A percentile compares a stretch with the other conserved stretches of the same genome.
phyloP scores from a whole-genome alignment of 371 early-diverging fungal genomes.

The Syncephalastrum contaminatum region DNA sequence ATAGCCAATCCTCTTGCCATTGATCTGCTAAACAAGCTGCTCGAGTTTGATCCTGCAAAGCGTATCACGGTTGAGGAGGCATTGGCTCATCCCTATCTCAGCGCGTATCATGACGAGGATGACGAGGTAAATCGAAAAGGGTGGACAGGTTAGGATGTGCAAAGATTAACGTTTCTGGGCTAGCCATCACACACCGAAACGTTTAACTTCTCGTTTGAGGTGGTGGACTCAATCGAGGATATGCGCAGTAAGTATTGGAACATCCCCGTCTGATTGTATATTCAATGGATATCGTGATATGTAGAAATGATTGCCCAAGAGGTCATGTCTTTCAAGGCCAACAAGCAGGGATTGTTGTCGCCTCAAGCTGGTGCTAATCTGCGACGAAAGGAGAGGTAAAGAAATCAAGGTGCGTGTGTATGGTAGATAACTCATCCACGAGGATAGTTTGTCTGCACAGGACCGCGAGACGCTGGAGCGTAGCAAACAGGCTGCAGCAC shows the following conservation, averaged over 20 bases:
- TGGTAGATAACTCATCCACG: neutral
- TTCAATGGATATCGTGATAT: neutral
- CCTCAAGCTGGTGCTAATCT: slow-evolving; percentile 31
- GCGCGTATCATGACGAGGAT: slow-evolving; percentile 75
- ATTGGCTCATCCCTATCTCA: slow-evolving; percentile 77
- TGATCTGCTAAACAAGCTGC: slow-evolving; percentile 76
- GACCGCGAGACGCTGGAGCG: slow-evolving; percentile 50
- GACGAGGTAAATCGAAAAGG: slow-evolving; percentile 57
- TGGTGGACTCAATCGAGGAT: slow-evolving; percentile 79
- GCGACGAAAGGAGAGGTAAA: slow-evolving; percentile 47
- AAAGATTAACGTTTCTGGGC: neutral
- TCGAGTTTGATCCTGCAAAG: slow-evolving; percentile 79
- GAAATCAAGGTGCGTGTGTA: neutral
- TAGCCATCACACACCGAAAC: slow-evolving; percentile 62
- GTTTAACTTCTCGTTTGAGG: slow-evolving; percentile 95
- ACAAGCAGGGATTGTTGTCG: slow-evolving; percentile 30
- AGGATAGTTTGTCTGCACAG: slow-evolving; percentile 42
- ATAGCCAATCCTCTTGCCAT: slow-evolving; percentile 66
- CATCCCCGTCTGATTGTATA: too few species aligned
- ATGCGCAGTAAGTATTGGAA: slow-evolving; percentile 71
- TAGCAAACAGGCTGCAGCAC: slow-evolving; percentile 40
- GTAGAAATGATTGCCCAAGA: slow-evolving; percentile 86
- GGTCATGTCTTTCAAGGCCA: slow-evolving; percentile 68
- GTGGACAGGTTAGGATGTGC: neutral
- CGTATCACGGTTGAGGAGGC: slow-evolving; percentile 85